phyloP scores from a whole-genome alignment of 805 yeast genomes.

The Citeromyces matritensis region DNA sequence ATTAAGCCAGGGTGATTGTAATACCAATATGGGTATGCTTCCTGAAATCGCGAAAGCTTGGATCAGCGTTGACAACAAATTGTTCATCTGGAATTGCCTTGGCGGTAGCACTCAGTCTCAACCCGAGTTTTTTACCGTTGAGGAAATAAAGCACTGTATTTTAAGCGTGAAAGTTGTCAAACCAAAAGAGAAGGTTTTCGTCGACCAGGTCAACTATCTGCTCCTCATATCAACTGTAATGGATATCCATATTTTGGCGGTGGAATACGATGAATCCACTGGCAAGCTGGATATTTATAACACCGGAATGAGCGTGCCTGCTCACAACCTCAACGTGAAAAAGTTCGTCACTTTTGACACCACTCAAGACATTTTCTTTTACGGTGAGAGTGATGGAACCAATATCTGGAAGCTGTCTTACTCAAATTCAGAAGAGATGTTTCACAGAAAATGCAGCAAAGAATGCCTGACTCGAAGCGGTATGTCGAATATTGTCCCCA shows the following conservation, averaged over 20 bases:
- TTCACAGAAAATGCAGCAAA: conserved; percentile 68
- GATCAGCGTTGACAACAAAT: conserved; percentile 70
- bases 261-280: conserved; percentile 30
- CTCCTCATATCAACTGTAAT: conserved; percentile 68
- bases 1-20: conserved; percentile 47
- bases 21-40: conserved; percentile 71
- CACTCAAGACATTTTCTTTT: conserved; percentile 72
- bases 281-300: conserved; percentile 57
- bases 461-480: conserved; percentile 67
- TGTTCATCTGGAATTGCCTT: conserved; percentile 70
- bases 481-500: conserved; percentile 34
- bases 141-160: conserved; percentile 68
- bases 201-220: conserved; percentile 58
- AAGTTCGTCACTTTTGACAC: conserved; percentile 40
- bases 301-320: conserved; percentile 68
- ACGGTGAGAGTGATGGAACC: conserved; percentile 64
- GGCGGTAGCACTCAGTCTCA: conserved; percentile 27
- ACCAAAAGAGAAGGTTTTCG: conserved; percentile 73
- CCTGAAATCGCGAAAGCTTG: conserved; percentile 73
- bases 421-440: conserved; percentile 75
- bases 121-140: conserved; percentile 60
- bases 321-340: conserved; percentile 63
- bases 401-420: conserved; percentile 84
- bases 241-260: conserved; percentile 64
- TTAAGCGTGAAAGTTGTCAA: conserved; percentile 61